Conservation (phyloP, 345 rosid species). For the Syzygium oleosum region DNA sequence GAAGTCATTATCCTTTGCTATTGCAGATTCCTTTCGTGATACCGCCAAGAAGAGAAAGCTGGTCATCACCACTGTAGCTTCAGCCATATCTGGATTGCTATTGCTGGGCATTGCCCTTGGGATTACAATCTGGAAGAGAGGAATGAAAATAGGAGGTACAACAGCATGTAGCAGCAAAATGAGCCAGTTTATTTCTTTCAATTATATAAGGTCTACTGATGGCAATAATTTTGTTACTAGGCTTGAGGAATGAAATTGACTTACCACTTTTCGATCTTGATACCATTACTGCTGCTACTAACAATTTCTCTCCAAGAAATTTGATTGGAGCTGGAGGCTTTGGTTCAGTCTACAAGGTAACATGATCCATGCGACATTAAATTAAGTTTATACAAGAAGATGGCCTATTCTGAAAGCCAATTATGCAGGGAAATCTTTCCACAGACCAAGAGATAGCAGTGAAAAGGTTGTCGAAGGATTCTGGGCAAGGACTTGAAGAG, state of each 20-base stretch:
- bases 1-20: background rate
- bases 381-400: background rate
- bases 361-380: background rate
- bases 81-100: background rate
- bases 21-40: background rate
- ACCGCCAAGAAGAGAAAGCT: background rate
- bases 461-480: conserved; percentile 26
- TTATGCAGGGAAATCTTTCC: conserved; percentile 12
- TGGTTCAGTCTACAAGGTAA: conserved; percentile 30
- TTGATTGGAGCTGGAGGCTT: conserved; percentile 36
- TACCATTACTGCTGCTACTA: conserved; percentile 19
- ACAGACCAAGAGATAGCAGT: conserved; percentile 30
- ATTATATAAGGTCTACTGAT: background rate
- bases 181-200: background rate
- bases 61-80: background rate
- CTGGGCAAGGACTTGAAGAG: conserved; percentile 25
- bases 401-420: background rate
- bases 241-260: background rate
- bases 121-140: background rate
- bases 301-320: conserved; percentile 17
- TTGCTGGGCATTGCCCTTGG: background rate
- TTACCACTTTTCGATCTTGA: conserved; percentile 15
- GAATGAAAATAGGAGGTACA: background rate
- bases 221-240: background rate
- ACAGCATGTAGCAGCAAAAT: background rate